Conservation (phyloP, 75 land plant genomes). For the Cunninghamia lanceolata region DNA sequence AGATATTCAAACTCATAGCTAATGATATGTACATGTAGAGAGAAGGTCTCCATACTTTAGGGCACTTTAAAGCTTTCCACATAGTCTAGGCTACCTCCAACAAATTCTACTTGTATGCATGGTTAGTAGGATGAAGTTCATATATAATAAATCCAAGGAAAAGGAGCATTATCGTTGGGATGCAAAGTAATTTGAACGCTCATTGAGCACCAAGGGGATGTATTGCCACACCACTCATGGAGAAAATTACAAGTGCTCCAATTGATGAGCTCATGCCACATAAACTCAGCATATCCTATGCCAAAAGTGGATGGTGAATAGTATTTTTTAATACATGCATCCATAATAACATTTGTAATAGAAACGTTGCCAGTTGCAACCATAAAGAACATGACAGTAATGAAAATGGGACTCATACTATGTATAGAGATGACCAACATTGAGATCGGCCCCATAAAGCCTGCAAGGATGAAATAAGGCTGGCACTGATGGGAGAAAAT, state of each 20-base stretch:
- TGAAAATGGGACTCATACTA: too few relatives aligned
- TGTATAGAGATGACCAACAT: too few relatives aligned
- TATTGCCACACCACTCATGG: constrained; percentile 43
- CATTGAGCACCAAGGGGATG: constrained; percentile 48
- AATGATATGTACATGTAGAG: constrained; percentile 66
- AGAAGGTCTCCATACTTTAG: constrained; percentile 65
- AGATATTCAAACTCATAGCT: constrained; percentile 56
- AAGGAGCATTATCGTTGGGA: constrained; percentile 38
- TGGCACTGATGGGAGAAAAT: constrained; percentile 43
- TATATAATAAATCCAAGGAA: constrained; percentile 49
- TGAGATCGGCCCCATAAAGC: too few relatives aligned
- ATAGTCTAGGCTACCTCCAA: constrained; percentile 27
- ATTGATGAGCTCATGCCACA: constrained; percentile 38
- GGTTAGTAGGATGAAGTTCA: constrained; percentile 21
- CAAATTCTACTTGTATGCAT: constrained; percentile 15
- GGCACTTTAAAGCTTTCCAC: constrained; percentile 43
- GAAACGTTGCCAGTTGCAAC: constrained; percentile 15
- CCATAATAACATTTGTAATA: constrained; percentile 64
- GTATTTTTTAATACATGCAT: constrained; percentile 52
- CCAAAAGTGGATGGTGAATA: constrained; percentile 37
- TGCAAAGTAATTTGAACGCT: constrained; percentile 38
- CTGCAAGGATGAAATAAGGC: constrained; percentile 46
- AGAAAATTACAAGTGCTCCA: constrained; percentile 45
- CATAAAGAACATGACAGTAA: too few relatives aligned
- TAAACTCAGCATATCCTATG: constrained; percentile 54